These are phyloP conservation scores for Nannochloris sp. DNA, from an alignment of 139 green algal species.

Conservation along the genomic window DNA sequence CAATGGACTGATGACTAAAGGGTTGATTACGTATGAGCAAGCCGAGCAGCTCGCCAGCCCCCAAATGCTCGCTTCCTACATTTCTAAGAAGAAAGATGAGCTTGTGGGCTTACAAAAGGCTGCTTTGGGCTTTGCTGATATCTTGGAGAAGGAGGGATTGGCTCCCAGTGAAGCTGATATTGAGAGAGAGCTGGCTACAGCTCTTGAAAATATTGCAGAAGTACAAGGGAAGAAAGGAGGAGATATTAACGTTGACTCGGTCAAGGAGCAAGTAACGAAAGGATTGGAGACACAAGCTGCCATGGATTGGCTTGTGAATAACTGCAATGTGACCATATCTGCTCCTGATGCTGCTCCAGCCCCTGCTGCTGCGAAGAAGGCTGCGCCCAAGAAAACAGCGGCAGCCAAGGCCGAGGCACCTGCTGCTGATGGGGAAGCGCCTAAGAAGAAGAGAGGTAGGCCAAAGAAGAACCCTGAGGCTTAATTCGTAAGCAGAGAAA, in stretches of 20 bases:
- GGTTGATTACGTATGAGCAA: conserved; percentile 28
- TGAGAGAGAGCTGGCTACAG: not conserved
- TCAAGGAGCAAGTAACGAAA: conserved; percentile 33
- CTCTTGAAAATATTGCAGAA: not conserved
- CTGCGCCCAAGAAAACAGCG: not conserved
- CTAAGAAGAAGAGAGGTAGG: not conserved
- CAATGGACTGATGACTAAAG: conserved; percentile 16
- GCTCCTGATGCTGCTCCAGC: not conserved
- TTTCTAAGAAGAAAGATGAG: conserved; percentile 7
- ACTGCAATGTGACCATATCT: conserved; percentile 15
- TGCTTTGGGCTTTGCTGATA: conserved; percentile 28
- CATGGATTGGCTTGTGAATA: conserved; percentile 32
- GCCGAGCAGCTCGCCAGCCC: conserved; percentile 38
- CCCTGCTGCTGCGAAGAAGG: not conserved
- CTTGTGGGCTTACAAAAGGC: conserved; percentile 18
- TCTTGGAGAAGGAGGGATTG: conserved; percentile 24
- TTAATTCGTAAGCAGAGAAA: no score
- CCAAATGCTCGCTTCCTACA: conserved; percentile 9
- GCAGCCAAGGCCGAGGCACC: not conserved
- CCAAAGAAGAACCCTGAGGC: not conserved
- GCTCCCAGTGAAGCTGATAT: conserved; percentile 13
- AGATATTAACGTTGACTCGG: conserved; percentile 27
- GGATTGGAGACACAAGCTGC: conserved; percentile 4
- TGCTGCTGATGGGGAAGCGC: not conserved
- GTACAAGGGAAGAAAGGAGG: not conserved